Base-by-base conservation (phyloP, 371 early-diverging fungal species). In the Cokeromyces recurvatus region DNA sequence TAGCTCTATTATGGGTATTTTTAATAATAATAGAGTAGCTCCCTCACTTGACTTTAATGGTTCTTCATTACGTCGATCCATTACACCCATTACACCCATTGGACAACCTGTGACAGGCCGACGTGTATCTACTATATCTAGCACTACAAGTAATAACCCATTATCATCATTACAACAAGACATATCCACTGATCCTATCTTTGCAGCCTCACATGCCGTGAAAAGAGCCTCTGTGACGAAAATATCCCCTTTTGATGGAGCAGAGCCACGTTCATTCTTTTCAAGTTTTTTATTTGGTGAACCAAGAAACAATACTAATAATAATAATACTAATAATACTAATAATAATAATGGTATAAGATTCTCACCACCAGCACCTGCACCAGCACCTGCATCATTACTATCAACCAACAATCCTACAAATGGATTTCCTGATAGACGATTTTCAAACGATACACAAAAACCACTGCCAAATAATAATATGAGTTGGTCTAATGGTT, bases 221-320 rank as follows among this genome's bases (percentile, higher is more conserved):
- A 27, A 27, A 24, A 25, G 39, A 3, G 14, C 53, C 4, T 46
- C 53, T 24, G 35, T 46, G 7, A 35, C 40, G 9, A n/a, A n/a
- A n/a, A n/a, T n/a, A n/a, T 46, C 46, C 3, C 53, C 53, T 9
- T 49, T 44, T 39, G 36, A 38, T 27, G 35, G n/a, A 14, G 10
- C 25, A 32, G 44, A 32, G n/a, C 47, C 56, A 8, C 43, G 57
- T 20, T 71, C 71, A 0, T 66, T 71, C 47, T 71, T 71, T 43
- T 66, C 67, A 1, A 71, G 55, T 43, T 71, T 71, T 24, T 48
- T 71, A 27, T 71, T 71, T 53, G 71, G 71, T 9, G 71, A 70
- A 41, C 57, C 63, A 3, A 0, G 3, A 21, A 46, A 38, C 25
- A 38, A 37, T 23, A 25, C 16, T 20, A 47, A 14, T 31, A 14